Percentiles rank a stretch among this genome's conserved stretches.
phyloP scores from a whole-genome alignment of 192 early-diverging fungal species.

The Thamnidium elegans region DNA sequence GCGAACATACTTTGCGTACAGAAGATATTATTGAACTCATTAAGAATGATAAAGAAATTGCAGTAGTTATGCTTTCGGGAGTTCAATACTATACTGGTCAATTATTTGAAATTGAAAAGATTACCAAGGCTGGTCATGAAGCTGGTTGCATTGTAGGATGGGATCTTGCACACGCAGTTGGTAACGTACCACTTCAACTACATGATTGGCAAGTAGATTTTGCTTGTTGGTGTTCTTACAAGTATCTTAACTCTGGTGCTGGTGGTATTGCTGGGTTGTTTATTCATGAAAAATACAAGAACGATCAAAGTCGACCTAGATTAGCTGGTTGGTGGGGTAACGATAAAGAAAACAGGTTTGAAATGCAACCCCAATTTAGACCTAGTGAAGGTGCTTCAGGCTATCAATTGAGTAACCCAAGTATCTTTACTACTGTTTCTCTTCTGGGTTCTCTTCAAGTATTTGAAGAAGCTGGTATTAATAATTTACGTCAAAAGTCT shows the following conservation, averaged over 20 bases:
- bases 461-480: constrained; percentile 69
- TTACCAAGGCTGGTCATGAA: constrained; percentile 77
- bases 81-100: constrained; percentile 96
- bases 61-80: constrained; percentile 85
- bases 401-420: constrained; percentile 89
- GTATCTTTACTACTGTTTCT: constrained; percentile 66
- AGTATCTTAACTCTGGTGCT: constrained; percentile 97
- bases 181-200: constrained; percentile 84
- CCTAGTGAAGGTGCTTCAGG: constrained; percentile 79
- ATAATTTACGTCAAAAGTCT: constrained; percentile 71
- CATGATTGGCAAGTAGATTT: constrained; percentile 98
- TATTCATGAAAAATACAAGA: constrained; percentile 82
- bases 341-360: constrained; percentile 77
- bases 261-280: constrained; percentile 92
- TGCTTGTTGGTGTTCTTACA: constrained; percentile 99
- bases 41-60: constrained; percentile 68
- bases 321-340: constrained; percentile 84
- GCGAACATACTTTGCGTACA: constrained; percentile 68
- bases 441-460: constrained; percentile 79
- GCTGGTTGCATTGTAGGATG: constrained; percentile 88
- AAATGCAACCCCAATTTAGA: constrained; percentile 82
- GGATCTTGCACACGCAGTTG: constrained; percentile 94
- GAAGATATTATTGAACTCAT: constrained; percentile 82
- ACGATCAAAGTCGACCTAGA: constrained; percentile 49
- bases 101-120: constrained; percentile 80